These are phyloP conservation scores for Auriscalpium orientale DNA, from an alignment of 768 basidiomycete genomes.

Conservation along the genomic window DNA sequence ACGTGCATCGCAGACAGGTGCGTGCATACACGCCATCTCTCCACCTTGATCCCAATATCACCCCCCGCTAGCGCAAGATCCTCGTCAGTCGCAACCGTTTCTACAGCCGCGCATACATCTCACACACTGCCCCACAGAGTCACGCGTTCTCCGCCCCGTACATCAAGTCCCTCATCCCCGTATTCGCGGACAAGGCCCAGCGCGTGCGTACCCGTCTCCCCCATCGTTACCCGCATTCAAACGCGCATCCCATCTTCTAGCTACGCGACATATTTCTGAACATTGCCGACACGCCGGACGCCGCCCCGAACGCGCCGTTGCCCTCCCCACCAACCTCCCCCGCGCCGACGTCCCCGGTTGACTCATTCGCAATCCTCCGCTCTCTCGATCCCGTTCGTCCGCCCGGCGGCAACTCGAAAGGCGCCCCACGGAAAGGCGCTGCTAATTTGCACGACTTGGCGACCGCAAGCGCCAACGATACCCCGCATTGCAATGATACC, in stretches of 20 bases:
- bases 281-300: constrained; percentile 14
- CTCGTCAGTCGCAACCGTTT: constrained; percentile 31
- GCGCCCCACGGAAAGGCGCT: background rate
- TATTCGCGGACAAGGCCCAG: constrained; percentile 56
- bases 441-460: background rate
- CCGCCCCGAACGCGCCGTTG: constrained; percentile 1
- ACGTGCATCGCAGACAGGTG: constrained; percentile 48
- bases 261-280: constrained; percentile 38
- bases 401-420: background rate
- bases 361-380: constrained; percentile 4
- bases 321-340: background rate
- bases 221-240: background rate
- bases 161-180: constrained; percentile 42
- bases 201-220: constrained; percentile 24
- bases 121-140: constrained; percentile 23
- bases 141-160: constrained; percentile 46
- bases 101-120: constrained; percentile 13
- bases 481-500: background rate
- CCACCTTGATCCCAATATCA: background rate
- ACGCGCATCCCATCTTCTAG: constrained; percentile 19
- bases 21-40: constrained; percentile 6
- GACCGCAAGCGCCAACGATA: background rate
- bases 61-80: constrained; percentile 37
- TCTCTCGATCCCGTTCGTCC: constrained; percentile 7
- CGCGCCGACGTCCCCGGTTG: background rate